Conservation (phyloP, 2,329 filamentous ascomycete genomes). For the Tolypocladium nubicola region DNA sequence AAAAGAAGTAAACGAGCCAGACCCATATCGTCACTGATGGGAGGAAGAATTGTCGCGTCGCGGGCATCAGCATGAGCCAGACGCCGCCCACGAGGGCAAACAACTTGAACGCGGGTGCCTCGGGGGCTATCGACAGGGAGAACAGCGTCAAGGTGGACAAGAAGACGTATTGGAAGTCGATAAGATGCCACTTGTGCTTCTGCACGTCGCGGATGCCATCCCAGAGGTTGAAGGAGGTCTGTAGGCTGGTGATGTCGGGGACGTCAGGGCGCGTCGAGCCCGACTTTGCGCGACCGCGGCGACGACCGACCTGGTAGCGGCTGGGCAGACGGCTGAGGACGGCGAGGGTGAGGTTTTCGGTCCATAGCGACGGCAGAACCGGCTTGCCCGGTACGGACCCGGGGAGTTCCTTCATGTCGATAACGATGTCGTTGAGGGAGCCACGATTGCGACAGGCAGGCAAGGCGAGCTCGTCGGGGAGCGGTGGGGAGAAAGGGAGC, state of each 20-base stretch:
- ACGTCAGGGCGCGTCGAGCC: constrained; percentile 19
- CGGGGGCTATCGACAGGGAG: constrained; percentile 71
- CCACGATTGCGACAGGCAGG: constrained; percentile 4
- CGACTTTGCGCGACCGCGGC: constrained; percentile 27
- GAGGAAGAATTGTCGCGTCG: constrained; percentile 83
- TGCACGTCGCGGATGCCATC: constrained; percentile 69
- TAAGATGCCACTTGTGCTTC: constrained; percentile 67
- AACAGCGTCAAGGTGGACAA: constrained; percentile 71
- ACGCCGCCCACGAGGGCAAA: constrained; percentile 57
- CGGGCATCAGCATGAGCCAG: constrained; percentile 65
- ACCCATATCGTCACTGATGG: constrained; percentile 76
- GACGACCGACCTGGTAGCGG: constrained; percentile 27
- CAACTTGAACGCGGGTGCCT: constrained; percentile 70
- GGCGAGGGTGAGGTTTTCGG: constrained; percentile 29
- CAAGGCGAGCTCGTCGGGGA: not conserved
- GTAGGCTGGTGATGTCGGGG: constrained; percentile 61
- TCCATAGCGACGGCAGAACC: constrained; percentile 27
- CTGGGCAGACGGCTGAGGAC: constrained; percentile 31
- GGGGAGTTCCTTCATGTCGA: constrained; percentile 26
- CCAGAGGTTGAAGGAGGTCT: constrained; percentile 72
- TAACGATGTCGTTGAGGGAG: constrained; percentile 1
- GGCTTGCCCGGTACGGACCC: constrained; percentile 27
- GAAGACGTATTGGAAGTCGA: constrained; percentile 78
- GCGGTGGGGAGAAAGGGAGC: not conserved
- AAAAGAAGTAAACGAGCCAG: constrained; percentile 87